Conservation (phyloP, 2,329 filamentous ascomycete species). For the Scedosporium minutisporum region DNA sequence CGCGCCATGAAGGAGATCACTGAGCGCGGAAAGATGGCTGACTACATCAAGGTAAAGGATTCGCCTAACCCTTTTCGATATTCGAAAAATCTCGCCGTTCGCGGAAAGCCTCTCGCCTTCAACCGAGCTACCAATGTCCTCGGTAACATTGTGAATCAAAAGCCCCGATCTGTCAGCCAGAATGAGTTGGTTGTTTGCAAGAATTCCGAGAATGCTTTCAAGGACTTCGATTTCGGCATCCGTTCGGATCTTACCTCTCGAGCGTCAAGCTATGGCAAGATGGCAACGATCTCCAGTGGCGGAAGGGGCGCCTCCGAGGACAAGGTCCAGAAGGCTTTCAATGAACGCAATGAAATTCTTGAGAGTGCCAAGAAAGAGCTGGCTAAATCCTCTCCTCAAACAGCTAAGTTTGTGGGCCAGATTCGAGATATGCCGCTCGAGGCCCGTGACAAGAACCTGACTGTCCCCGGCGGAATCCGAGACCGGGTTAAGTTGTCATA, state of each 20-base stretch:
- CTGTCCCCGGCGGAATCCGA: not conserved
- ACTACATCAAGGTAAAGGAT: not conserved
- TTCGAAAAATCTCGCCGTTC: not conserved
- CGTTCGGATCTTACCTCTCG: not conserved
- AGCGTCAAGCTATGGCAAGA: not conserved
- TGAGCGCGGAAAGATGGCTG: not conserved
- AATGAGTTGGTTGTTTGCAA: not conserved
- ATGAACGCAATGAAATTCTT: not conserved
- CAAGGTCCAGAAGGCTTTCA: not conserved
- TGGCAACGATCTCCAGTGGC: not conserved
- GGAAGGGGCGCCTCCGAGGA: not conserved
- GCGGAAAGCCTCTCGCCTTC: not conserved
- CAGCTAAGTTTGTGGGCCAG: not conserved
- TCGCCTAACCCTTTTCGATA: not conserved
- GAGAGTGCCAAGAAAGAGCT: not conserved
- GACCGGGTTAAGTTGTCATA: not conserved
- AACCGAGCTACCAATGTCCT: not conserved
- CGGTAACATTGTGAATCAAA: not conserved
- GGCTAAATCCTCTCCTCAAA: not conserved
- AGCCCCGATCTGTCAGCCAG: not conserved
- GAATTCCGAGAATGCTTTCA: not conserved
- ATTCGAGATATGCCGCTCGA: not conserved
- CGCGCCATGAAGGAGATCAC: not conserved
- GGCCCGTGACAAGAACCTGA: not conserved
- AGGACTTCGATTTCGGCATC: not conserved